Percentiles rank a stretch among this genome's conserved stretches.
Conservation (phyloP, 2,329 filamentous ascomycete genomes). For the Domatiomyces catenatus region DNA sequence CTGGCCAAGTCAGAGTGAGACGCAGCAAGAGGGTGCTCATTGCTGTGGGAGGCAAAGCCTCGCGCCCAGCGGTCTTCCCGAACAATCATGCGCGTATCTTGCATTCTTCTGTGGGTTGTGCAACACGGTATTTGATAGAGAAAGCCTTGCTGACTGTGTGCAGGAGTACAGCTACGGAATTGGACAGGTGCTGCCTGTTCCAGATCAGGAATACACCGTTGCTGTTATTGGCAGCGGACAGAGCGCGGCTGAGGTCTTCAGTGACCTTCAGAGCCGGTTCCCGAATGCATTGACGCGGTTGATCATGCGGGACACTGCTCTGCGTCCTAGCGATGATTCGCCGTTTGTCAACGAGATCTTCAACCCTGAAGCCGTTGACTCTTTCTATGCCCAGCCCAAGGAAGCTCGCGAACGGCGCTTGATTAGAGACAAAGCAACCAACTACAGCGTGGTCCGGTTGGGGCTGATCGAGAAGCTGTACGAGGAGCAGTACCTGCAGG, state of each 20-base stretch:
- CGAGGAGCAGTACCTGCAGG: slow-evolving; percentile 74
- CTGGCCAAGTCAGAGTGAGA: slow-evolving; percentile 26
- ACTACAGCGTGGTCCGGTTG: slow-evolving; percentile 89
- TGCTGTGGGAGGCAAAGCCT: slow-evolving; percentile 52
- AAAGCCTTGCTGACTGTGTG: neutral
- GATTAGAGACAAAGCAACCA: slow-evolving; percentile 62
- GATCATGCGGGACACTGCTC: slow-evolving; percentile 65
- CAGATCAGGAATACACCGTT: slow-evolving; percentile 44
- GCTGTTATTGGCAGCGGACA: slow-evolving; percentile 82
- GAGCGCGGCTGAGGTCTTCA: slow-evolving; percentile 89
- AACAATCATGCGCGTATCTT: slow-evolving; percentile 57
- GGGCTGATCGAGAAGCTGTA: slow-evolving; percentile 80
- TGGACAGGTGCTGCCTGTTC: slow-evolving; percentile 19
- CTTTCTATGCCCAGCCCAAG: slow-evolving; percentile 53
- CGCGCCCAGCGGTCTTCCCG: slow-evolving; percentile 55
- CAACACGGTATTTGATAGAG: neutral
- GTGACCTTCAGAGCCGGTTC: slow-evolving; percentile 68
- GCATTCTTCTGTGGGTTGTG: slow-evolving; percentile 50
- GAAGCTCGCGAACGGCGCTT: slow-evolving; percentile 47
- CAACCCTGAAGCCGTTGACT: slow-evolving; percentile 71
- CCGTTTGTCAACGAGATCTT: slow-evolving; percentile 97
- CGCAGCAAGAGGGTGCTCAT: slow-evolving; percentile 42
- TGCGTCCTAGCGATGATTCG: slow-evolving; percentile 86
- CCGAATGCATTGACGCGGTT: slow-evolving; percentile 65
- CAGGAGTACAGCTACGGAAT: slow-evolving; percentile 41